Percentiles rank a stretch among this genome's conserved stretches.
Evolutionary conservation across 371 early-diverging fungal species (phyloP).

Genomic region (Mortierella sp.): DNA sequence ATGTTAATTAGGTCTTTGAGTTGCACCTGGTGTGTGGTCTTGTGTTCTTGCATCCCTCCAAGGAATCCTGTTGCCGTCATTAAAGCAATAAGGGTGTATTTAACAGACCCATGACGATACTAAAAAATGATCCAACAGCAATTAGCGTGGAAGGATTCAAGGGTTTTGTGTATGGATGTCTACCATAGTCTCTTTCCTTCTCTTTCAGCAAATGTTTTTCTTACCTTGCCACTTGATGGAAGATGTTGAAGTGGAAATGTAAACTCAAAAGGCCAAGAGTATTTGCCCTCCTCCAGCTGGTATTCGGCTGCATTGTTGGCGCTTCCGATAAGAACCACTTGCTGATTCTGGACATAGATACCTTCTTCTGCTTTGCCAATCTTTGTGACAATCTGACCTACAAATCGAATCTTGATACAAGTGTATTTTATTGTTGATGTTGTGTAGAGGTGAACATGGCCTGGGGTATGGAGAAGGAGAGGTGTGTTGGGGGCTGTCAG

Average conservation of each 20-base stretch:
- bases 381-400: conserved; percentile 18
- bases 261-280: conserved; percentile 35
- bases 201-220: no score
- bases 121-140: background rate
- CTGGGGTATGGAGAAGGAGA: background rate
- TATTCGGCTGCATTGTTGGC: conserved; percentile 24
- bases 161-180: no score
- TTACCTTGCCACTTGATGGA: conserved; percentile 38
- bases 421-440: conserved; percentile 28
- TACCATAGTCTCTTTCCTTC: no score
- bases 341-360: conserved; percentile 27
- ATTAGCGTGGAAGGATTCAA: no score
- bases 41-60: conserved; percentile 19
- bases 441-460: conserved; percentile 7
- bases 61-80: conserved; percentile 20
- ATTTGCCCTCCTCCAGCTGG: conserved; percentile 21
- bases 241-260: conserved; percentile 24
- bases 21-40: conserved; percentile 7
- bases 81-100: conserved; percentile 18
- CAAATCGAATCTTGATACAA: conserved; percentile 23
- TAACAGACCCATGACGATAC: conserved; percentile 35
- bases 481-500: background rate
- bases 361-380: conserved; percentile 23
- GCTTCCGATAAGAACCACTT: conserved; percentile 24
- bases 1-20: conserved; percentile 31